Evolutionary conservation across 179 eudicot genomes (phyloP), one percentile per base, ranked within the genome.

Genomic region (Silene vulgaris): DNA sequence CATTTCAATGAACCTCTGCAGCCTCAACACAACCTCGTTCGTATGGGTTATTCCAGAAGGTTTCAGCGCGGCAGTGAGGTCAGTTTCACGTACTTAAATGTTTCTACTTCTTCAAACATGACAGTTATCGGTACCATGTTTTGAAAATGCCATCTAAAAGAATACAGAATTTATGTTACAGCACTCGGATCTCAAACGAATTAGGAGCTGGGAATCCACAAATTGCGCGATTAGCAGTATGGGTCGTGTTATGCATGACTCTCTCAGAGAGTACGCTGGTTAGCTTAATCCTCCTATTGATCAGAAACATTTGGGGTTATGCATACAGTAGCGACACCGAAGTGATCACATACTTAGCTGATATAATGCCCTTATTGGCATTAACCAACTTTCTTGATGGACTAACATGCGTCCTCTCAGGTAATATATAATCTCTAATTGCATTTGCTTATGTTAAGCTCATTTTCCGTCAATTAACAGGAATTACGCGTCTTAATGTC

Each of bases 21-120:
- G 98, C 83, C 89, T 91, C 52, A 93, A 89, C 78, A 91, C 92
- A 50, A 85, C 88, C 37, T 65, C 83, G 37, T 79, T 85, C n/a
- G 85, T 89, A 40, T 91, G 97, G 97, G 87, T 87, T 90, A 89
- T 93, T 61, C 91, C 98, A 9, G 83, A 80, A 14, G 98, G 98
- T 74, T 91, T 93, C 26, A 83, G 97, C 59, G 84, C 84, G 72
- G 90, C 95, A 32, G 90, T 86, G 40, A 91, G 97, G 98, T 91
- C 19, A 40, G 72, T 67, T 35, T 43, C 1, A 43, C 4, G 1
- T 30, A 30, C 35, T 30, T 30, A 30, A 30, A 30, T 30, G 35
- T 4, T 4, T 30, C 35, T 30, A 30, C 35, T 30, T 30, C 4
- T 30, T 30, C 26, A 23, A 23, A 23, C 26, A 23, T 1, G 26